Conservation (phyloP, 2,329 filamentous ascomycete species). For the Aureobasidium sp. region DNA sequence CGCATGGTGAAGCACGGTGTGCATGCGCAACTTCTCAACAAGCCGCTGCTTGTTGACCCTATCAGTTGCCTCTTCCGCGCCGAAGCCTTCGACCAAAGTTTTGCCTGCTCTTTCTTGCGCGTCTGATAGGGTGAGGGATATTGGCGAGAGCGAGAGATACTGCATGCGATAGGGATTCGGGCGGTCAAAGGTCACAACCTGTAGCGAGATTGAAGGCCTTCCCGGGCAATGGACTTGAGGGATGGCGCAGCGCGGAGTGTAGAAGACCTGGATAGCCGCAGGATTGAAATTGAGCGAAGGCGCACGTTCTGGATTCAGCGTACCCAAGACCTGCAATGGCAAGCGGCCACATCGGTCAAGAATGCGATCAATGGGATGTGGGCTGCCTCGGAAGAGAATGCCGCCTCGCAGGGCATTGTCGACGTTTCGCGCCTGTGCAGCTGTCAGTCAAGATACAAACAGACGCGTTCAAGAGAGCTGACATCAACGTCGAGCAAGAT, state of each 20-base stretch:
- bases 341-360: constrained; percentile 77
- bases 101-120: constrained; percentile 31
- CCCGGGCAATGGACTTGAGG: constrained; percentile 65
- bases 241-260: constrained; percentile 44
- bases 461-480: constrained; percentile 29
- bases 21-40: constrained; percentile 78
- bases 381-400: constrained; percentile 74
- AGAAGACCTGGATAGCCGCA: constrained; percentile 59
- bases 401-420: constrained; percentile 81
- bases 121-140: constrained; percentile 69
- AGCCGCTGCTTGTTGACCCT: constrained; percentile 59
- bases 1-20: constrained; percentile 71
- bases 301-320: constrained; percentile 58
- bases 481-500: constrained; percentile 89
- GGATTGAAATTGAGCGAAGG: constrained; percentile 50
- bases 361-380: constrained; percentile 71
- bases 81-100: constrained; percentile 47
- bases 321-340: constrained; percentile 77
- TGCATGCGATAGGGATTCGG: constrained; percentile 87
- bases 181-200: constrained; percentile 82
- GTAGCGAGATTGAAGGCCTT: constrained; percentile 63
- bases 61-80: constrained; percentile 64
- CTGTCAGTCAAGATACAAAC: constrained; percentile 13
- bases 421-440: constrained; percentile 62
- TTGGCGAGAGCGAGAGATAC: constrained; percentile 86